phyloP scores from a whole-genome alignment of 2,329 filamentous ascomycete genomes.

The Fusarium graminum region DNA sequence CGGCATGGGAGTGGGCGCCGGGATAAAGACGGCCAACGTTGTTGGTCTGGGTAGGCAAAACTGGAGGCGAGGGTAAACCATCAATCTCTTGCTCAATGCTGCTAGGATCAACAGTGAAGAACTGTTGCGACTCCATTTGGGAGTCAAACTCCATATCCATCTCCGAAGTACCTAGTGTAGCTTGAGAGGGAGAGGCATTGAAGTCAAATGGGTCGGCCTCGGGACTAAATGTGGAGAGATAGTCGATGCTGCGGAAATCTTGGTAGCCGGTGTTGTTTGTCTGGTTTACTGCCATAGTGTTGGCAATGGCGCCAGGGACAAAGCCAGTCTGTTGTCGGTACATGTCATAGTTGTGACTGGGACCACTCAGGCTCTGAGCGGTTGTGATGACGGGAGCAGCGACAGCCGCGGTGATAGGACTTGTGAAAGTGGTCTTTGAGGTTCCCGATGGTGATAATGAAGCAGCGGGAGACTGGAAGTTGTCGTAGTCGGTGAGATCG shows the following conservation, averaged over 20 bases:
- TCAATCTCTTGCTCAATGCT: constrained; percentile 73
- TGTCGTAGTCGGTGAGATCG: constrained; percentile 74
- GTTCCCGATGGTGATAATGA: constrained; percentile 67
- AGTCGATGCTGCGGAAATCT: constrained; percentile 63
- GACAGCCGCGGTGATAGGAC: constrained; percentile 65
- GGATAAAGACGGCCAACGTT: constrained; percentile 84
- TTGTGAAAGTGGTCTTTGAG: constrained; percentile 67
- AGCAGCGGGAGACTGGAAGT: constrained; percentile 67
- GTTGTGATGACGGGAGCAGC: constrained; percentile 67
- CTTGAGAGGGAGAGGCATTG: constrained; percentile 74
- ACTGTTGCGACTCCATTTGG: constrained; percentile 69
- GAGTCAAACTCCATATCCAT: constrained; percentile 73
- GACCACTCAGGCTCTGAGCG: constrained; percentile 77
- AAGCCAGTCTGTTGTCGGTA: constrained; percentile 97
- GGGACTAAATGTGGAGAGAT: constrained; percentile 68
- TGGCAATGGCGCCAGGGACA: constrained; percentile 84
- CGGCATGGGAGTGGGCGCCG: constrained; percentile 92
- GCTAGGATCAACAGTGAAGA: constrained; percentile 80
- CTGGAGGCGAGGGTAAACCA: constrained; percentile 58
- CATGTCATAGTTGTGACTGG: constrained; percentile 94
- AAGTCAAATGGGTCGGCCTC: constrained; percentile 79
- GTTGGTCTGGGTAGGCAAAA: constrained; percentile 64
- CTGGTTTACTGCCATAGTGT: constrained; percentile 82
- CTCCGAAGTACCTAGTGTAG: constrained; percentile 69
- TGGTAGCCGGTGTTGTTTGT: constrained; percentile 67